Conservation (phyloP, 2,329 filamentous ascomycete genomes). For the Colletotrichum orbiculare region DNA sequence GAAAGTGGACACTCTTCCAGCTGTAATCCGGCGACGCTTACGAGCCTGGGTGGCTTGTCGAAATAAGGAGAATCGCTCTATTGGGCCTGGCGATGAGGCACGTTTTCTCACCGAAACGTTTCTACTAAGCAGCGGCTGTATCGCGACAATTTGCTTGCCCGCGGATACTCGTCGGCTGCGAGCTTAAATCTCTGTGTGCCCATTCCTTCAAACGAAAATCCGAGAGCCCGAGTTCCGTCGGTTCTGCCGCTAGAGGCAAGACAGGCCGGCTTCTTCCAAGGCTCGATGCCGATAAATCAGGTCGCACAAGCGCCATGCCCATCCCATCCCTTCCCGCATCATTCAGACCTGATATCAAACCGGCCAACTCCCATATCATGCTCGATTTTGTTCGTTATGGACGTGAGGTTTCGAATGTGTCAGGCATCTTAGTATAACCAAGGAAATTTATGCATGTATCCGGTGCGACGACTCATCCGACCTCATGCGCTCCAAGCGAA, state of each 20-base stretch:
- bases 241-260: constrained; percentile 24
- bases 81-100: constrained; percentile 37
- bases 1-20: constrained; percentile 9
- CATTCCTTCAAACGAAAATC: constrained; percentile 26
- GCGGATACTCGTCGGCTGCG: constrained; percentile 28
- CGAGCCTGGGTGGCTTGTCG: constrained; percentile 15
- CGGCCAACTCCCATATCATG: constrained; percentile 38
- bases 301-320: constrained; percentile 36
- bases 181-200: constrained; percentile 9
- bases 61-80: constrained; percentile 35
- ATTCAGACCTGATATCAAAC: constrained; percentile 37
- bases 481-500: constrained; percentile 64
- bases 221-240: constrained; percentile 20
- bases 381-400: constrained; percentile 37
- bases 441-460: constrained; percentile 32
- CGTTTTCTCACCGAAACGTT: constrained; percentile 20
- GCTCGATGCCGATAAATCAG: constrained; percentile 26
- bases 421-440: constrained; percentile 15
- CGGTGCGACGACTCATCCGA: constrained; percentile 52
- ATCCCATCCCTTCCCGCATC: constrained; percentile 26
- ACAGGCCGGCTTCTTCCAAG: constrained; percentile 15
- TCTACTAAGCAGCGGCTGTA: constrained; percentile 30
- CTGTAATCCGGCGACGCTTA: constrained; percentile 8
- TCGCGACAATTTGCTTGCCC: constrained; percentile 12
- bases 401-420: constrained; percentile 33